Conservation (phyloP, 148 eudicot species). For the Fallopia convolvulus region DNA sequence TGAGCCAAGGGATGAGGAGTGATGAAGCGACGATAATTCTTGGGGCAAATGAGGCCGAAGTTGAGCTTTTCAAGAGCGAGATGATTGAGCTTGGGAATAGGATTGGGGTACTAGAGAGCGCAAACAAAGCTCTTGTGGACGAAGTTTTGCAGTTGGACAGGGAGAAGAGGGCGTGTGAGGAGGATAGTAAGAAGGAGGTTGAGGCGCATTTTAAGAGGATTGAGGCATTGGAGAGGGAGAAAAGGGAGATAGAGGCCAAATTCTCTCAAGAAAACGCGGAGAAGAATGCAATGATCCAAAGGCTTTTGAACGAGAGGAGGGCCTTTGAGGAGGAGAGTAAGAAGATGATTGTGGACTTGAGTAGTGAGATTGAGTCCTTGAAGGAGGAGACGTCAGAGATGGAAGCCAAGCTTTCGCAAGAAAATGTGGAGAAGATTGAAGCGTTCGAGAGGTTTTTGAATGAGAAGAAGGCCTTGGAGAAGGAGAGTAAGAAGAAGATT, state of each 20-base stretch:
- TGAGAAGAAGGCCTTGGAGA: too few species aligned
- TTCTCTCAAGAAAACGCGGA: too few species aligned
- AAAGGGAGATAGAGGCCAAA: too few species aligned
- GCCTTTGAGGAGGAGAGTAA: too few species aligned
- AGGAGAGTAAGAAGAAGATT: too few species aligned
- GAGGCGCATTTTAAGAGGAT: neutral
- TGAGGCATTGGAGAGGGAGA: neutral
- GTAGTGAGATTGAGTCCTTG: too few species aligned
- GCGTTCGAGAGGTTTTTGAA: too few species aligned
- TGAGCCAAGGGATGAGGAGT: neutral
- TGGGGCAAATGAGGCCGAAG: neutral
- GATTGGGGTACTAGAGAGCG: neutral
- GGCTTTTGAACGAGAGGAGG: neutral
- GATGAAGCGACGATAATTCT: neutral
- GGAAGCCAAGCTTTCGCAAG: neutral
- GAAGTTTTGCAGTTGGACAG: neutral
- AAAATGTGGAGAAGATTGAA: neutral
- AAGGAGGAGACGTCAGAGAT: too few species aligned
- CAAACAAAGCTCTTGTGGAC: neutral
- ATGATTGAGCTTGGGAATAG: neutral
- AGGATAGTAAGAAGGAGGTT: neutral
- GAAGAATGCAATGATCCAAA: too few species aligned
- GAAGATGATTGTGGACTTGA: too few species aligned
- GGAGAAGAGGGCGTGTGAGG: neutral
- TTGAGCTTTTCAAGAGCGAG: neutral